Conservation (phyloP, 805 yeast genomes). For the Naumovozyma dairenensis region DNA sequence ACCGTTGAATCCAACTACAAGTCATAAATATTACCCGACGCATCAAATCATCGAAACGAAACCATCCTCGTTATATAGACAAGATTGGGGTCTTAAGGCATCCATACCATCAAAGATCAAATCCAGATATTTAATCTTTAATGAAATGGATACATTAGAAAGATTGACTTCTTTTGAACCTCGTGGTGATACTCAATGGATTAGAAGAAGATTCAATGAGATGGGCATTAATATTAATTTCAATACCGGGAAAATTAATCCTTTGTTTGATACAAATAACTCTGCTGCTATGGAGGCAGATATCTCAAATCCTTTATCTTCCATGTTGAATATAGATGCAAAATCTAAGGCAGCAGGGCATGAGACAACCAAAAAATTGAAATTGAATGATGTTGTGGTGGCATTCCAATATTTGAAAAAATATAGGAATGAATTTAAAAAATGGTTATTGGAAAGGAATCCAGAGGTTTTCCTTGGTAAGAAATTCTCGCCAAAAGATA, state of each 20-base stretch:
- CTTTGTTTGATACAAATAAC: slow-evolving; percentile 25
- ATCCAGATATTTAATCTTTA: slow-evolving; percentile 48
- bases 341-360: background rate
- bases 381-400: background rate
- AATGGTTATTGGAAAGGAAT: slow-evolving; percentile 43
- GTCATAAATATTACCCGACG: slow-evolving; percentile 38
- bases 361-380: too few relatives aligned
- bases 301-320: slow-evolving; percentile 15
- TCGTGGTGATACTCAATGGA: slow-evolving; percentile 45
- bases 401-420: too few relatives aligned
- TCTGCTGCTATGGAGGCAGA: slow-evolving; percentile 4
- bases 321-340: slow-evolving; percentile 10
- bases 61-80: slow-evolving; percentile 48
- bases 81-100: slow-evolving; percentile 70
- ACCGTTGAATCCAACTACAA: slow-evolving; percentile 8
- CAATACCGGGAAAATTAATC: slow-evolving; percentile 24
- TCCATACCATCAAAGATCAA: slow-evolving; percentile 55
- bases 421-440: slow-evolving; percentile 40
- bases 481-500: slow-evolving; percentile 24
- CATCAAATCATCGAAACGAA: slow-evolving; percentile 69
- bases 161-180: slow-evolving; percentile 66
- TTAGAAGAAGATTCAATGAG: slow-evolving; percentile 59
- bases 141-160: slow-evolving; percentile 57
- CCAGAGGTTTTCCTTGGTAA: slow-evolving; percentile 33
- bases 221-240: slow-evolving; percentile 38